Base-by-base conservation (phyloP, 2,329 filamentous ascomycete species). In the Sarocladiaceae sp. region DNA sequence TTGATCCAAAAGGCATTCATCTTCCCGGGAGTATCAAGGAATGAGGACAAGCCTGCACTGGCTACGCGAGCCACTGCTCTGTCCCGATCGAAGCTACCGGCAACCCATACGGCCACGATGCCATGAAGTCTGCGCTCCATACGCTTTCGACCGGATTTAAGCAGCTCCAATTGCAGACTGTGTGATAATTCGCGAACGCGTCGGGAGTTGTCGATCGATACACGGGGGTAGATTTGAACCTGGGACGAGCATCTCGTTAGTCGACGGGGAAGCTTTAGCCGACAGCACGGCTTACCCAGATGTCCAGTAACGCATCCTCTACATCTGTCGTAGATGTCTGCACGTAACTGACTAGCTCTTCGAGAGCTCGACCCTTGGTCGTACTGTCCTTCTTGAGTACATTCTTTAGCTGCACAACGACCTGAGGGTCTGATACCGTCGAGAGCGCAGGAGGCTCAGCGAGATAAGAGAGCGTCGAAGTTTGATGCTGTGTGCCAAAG, bases 401-500 rank as follows among this genome's bases (percentile, higher is more conserved):
- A 60, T 95, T 96, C 70, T 97, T 96, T 72, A 97, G 90, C n/a
- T 86, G 83, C 13, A 97, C 91, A 33, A 93, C 83, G 33, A 93
- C 77, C 62, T 94, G 88, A 7, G 91, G 80, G 60, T 96, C 86
- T 40, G 84, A 87, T 54, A 99, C 83, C 39, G 73, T 74, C 29
- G 84, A 83, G 59, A 96, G 82, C 62, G 96, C 87, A 46, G 89
- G 88, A 10, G 90, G 89, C 62, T 96, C 91, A 51, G 88, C 78
- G 50, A 97, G 82, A 71, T 96, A 97, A 40, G 92, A 96, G 35
- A 99, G 78, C 6, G 75, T 75, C 59, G 71, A 78, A 53, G 68
- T 68, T 46, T 25, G 29, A 8, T 17, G 36, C 7, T 53, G 50
- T 31, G 40, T n/a, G 25, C 39, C 47, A 44, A 55, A 55, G 20